phyloP scores from a whole-genome alignment of 164 flowering plant species.

The Vitis rotundifolia region DNA sequence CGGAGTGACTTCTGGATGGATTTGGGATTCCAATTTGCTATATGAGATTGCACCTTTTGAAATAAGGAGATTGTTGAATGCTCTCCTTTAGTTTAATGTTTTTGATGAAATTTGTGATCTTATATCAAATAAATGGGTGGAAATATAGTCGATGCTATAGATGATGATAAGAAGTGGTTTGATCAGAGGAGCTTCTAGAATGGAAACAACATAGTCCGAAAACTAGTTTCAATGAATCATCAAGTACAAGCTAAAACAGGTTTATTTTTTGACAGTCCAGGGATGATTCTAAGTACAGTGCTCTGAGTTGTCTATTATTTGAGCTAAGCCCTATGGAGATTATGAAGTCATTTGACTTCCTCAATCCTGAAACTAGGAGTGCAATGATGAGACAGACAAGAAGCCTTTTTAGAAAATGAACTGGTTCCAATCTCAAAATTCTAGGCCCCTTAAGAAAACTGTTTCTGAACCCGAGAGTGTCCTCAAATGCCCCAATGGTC shows the following conservation, averaged over 20 bases:
- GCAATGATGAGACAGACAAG: conserved; percentile 68
- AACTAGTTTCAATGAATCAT: too few relatives aligned
- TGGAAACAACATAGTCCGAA: too few relatives aligned
- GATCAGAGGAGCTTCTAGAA: too few relatives aligned
- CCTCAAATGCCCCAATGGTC: conserved; percentile 30
- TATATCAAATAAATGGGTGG: too few relatives aligned
- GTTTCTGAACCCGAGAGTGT: conserved; percentile 52
- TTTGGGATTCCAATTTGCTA: too few relatives aligned
- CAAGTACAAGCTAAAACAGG: neutral
- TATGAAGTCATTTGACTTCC: conserved; percentile 76
- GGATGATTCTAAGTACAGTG: conserved; percentile 82
- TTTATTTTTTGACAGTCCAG: conserved; percentile 43
- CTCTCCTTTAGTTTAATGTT: too few relatives aligned
- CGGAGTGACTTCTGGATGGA: too few relatives aligned
- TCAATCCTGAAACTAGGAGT: conserved; percentile 78
- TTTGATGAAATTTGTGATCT: too few relatives aligned
- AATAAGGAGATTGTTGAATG: too few relatives aligned
- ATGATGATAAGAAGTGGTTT: too few relatives aligned
- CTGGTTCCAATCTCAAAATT: conserved; percentile 69
- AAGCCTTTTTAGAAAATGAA: conserved; percentile 77
- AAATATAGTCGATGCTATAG: too few relatives aligned
- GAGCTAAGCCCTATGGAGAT: conserved; percentile 95
- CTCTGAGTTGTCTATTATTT: conserved; percentile 63
- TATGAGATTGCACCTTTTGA: too few relatives aligned
- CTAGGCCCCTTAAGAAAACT: conserved; percentile 86